These are phyloP conservation scores for Sporobolus alterniflorus DNA, from an alignment of 202 grass and related monocot species.

Conservation along the genomic window DNA sequence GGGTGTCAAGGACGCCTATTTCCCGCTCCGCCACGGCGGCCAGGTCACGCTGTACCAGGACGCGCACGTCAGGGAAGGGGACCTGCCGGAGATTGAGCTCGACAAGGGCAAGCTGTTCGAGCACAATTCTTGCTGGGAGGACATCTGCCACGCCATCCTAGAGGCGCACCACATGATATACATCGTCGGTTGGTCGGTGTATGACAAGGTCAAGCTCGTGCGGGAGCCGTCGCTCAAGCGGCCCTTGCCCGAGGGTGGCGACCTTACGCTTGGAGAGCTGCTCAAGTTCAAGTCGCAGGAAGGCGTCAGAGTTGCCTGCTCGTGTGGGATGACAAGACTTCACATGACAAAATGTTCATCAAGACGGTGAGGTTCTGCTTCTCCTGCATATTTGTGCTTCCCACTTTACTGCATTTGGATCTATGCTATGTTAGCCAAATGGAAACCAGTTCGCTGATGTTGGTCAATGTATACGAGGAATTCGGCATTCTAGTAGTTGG, in stretches of 20 bases:
- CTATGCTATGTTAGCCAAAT: slow-evolving; percentile 13
- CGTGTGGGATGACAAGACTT: slow-evolving; percentile 98
- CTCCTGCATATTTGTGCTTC: background rate
- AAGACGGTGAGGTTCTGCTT: slow-evolving; percentile 67
- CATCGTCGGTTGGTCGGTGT: slow-evolving; percentile 92
- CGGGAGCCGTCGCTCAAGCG: slow-evolving; percentile 59
- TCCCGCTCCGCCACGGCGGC: slow-evolving; percentile 76
- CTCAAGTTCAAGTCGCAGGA: slow-evolving; percentile 99
- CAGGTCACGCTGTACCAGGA: slow-evolving; percentile 88
- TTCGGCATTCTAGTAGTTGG: background rate
- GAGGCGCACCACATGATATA: slow-evolving; percentile 98
- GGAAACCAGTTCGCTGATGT: background rate
- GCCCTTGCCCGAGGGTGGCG: slow-evolving; percentile 48
- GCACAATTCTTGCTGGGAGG: slow-evolving; percentile 89
- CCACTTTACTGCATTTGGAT: background rate
- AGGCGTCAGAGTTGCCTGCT: slow-evolving; percentile 95
- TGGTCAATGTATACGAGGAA: background rate
- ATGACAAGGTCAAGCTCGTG: slow-evolving; percentile 84
- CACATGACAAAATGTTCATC: slow-evolving; percentile 89
- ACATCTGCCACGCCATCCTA: slow-evolving; percentile 96
- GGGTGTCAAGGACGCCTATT: slow-evolving; percentile 82
- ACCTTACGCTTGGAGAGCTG: slow-evolving; percentile 81
- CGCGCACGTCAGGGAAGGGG: slow-evolving; percentile 69
- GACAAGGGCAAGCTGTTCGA: slow-evolving; percentile 56
- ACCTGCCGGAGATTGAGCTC: slow-evolving; percentile 72